Evolutionary conservation across 495 filamentous ascomycete genomes (phyloP).

Genomic region (Penicillium pancosmium): DNA sequence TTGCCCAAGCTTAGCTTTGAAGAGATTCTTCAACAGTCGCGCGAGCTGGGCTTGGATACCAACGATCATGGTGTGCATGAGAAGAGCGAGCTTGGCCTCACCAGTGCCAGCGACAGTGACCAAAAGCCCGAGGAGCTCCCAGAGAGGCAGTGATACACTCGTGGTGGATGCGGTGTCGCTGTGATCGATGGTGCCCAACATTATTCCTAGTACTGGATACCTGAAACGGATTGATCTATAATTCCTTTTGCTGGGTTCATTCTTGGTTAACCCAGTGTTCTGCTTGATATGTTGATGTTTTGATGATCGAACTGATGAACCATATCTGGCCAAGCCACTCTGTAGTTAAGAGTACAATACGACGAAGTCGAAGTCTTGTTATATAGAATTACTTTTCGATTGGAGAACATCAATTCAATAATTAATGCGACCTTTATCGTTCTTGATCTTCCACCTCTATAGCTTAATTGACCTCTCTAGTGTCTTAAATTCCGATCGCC

Average conservation of each 20-base stretch:
- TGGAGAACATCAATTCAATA: no score
- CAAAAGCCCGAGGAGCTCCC: conserved; percentile 13
- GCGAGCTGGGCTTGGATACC: conserved; percentile 32
- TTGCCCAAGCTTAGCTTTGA: conserved; percentile 41
- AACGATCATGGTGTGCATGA: conserved; percentile 27
- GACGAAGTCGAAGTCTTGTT: background rate
- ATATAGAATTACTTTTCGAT: no score
- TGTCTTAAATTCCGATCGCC: no score
- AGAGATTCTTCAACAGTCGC: conserved; percentile 34
- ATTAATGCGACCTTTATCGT: no score
- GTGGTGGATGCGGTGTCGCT: background rate
- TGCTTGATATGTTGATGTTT: background rate
- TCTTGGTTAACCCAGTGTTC: background rate
- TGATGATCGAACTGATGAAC: background rate
- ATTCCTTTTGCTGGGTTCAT: background rate
- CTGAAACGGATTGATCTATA: no score
- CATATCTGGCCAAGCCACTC: background rate
- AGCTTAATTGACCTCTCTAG: no score
- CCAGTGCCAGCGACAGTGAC: conserved; percentile 29
- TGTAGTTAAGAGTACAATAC: background rate
- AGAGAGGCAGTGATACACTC: background rate
- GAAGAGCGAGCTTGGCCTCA: conserved; percentile 38
- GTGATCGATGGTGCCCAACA: background rate
- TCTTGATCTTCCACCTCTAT: no score
- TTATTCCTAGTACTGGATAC: background rate